These are phyloP conservation scores for Sarocladium strictum DNA, from an alignment of 2,329 filamentous ascomycete genomes.

Conservation along the genomic window DNA sequence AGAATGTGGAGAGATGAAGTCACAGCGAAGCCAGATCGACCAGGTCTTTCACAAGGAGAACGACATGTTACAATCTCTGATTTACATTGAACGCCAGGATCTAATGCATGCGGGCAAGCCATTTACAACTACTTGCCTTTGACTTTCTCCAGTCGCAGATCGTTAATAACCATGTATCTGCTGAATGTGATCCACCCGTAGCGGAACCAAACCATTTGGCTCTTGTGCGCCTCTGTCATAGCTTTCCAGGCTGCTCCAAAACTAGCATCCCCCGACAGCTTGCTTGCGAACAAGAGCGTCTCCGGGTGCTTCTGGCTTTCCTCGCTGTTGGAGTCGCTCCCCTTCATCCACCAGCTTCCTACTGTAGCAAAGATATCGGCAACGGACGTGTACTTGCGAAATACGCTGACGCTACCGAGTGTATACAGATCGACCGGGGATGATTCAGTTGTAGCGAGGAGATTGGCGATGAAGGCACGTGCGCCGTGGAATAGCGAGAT, in stretches of 20 bases:
- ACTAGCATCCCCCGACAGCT: slow-evolving; percentile 48
- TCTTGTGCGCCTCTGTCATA: slow-evolving; percentile 86
- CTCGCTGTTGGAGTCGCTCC: slow-evolving; percentile 28
- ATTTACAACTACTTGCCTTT: slow-evolving; percentile 12
- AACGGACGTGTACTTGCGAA: slow-evolving; percentile 76
- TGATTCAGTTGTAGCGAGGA: slow-evolving; percentile 59
- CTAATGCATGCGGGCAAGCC: neutral
- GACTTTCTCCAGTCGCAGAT: slow-evolving; percentile 55
- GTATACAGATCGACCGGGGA: slow-evolving; percentile 84
- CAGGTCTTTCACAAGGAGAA: no score
- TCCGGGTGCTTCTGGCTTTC: slow-evolving; percentile 35
- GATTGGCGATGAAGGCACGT: slow-evolving; percentile 59
- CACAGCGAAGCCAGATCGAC: no score
- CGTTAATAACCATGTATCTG: slow-evolving; percentile 94
- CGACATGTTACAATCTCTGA: neutral
- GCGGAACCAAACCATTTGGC: slow-evolving; percentile 98
- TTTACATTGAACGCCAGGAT: neutral
- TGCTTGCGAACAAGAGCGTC: slow-evolving; percentile 66
- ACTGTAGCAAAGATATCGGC: slow-evolving; percentile 73
- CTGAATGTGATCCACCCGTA: slow-evolving; percentile 92
- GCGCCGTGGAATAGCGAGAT: slow-evolving; percentile 82
- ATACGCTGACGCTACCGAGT: slow-evolving; percentile 63
- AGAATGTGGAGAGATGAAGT: no score
- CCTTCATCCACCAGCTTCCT: slow-evolving; percentile 41
- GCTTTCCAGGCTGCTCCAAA: slow-evolving; percentile 63